Percentiles rank a stretch among this genome's conserved stretches.
Evolutionary conservation across 2,329 filamentous ascomycete genomes (phyloP).

Genomic region (Alternaria rosae): DNA sequence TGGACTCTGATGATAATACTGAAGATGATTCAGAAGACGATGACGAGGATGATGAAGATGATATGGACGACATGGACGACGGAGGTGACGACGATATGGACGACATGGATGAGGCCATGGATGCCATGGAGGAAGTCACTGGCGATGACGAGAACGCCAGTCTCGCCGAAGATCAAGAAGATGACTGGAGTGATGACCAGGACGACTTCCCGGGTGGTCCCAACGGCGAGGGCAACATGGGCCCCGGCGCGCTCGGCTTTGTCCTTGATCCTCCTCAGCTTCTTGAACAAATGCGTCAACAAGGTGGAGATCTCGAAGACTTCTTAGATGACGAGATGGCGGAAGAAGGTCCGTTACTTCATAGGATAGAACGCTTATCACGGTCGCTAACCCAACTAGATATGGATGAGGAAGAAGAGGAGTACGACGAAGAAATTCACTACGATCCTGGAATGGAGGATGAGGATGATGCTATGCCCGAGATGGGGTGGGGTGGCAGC

Average conservation of each 20-base stretch:
- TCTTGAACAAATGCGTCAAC: slow-evolving; percentile 51
- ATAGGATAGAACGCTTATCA: not conserved
- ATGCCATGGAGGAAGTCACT: slow-evolving; percentile 53
- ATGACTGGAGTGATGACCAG: slow-evolving; percentile 57
- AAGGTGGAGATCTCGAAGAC: slow-evolving; percentile 56
- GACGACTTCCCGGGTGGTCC: slow-evolving; percentile 52
- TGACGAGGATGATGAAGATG: slow-evolving; percentile 57
- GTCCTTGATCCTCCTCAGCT: slow-evolving; percentile 48
- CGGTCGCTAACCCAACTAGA: slow-evolving; percentile 51
- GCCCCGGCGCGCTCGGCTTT: slow-evolving; percentile 49
- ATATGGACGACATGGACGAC: slow-evolving; percentile 56
- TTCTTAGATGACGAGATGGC: slow-evolving; percentile 66
- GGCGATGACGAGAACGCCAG: slow-evolving; percentile 58
- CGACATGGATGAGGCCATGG: slow-evolving; percentile 49
- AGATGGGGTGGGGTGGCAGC: slow-evolving; percentile 61
- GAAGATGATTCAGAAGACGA: slow-evolving; percentile 65
- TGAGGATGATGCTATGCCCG: slow-evolving; percentile 53
- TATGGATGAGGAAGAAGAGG: slow-evolving; percentile 71
- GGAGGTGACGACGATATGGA: slow-evolving; percentile 44
- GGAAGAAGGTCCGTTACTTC: slow-evolving; percentile 63
- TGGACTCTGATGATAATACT: slow-evolving; percentile 62
- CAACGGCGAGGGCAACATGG: slow-evolving; percentile 63
- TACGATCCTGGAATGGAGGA: slow-evolving; percentile 61
- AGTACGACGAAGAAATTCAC: slow-evolving; percentile 70
- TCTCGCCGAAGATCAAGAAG: slow-evolving; percentile 50